These are phyloP conservation scores for Vitis hybrid DNA, from an alignment of 177 flowering plant genomes.

Conservation along the genomic window DNA sequence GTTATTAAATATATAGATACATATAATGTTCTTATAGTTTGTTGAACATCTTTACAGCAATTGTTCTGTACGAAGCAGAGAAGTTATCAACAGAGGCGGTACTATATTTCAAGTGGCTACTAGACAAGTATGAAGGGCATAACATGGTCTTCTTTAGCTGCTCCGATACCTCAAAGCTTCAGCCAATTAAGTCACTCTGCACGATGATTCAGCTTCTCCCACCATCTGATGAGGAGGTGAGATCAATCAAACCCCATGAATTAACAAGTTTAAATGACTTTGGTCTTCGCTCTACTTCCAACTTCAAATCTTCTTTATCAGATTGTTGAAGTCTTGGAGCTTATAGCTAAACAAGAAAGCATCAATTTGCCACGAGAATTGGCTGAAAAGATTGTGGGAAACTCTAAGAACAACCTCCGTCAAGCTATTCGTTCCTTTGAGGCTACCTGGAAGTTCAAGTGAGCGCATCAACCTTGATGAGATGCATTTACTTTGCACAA, in stretches of 20 bases:
- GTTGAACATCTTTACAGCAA: constrained; percentile 33
- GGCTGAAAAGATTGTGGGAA: neutral
- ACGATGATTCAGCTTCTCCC: constrained; percentile 48
- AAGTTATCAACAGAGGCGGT: constrained; percentile 58
- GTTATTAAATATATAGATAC: too few species aligned
- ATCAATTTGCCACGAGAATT: neutral
- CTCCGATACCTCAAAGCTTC: constrained; percentile 57
- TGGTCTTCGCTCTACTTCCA: neutral
- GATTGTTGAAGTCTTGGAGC: constrained; percentile 1
- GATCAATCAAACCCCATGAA: neutral
- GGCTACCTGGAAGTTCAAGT: constrained; percentile 9
- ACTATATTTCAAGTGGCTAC: constrained; percentile 55
- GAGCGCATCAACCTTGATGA: neutral
- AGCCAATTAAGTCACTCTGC: constrained; percentile 48
- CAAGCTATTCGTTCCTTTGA: constrained; percentile 12
- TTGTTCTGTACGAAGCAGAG: constrained; percentile 61
- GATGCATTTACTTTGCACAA: too few species aligned
- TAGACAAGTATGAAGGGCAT: constrained; percentile 52
- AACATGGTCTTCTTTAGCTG: constrained; percentile 67
- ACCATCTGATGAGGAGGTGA: constrained; percentile 65
- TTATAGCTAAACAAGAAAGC: constrained; percentile 2
- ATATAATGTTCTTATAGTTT: neutral
- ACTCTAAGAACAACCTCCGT: neutral
- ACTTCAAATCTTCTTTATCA: too few species aligned
- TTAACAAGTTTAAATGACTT: neutral